Base-by-base conservation (phyloP, 768 basidiomycete species). In the Psilocybe sp. region DNA sequence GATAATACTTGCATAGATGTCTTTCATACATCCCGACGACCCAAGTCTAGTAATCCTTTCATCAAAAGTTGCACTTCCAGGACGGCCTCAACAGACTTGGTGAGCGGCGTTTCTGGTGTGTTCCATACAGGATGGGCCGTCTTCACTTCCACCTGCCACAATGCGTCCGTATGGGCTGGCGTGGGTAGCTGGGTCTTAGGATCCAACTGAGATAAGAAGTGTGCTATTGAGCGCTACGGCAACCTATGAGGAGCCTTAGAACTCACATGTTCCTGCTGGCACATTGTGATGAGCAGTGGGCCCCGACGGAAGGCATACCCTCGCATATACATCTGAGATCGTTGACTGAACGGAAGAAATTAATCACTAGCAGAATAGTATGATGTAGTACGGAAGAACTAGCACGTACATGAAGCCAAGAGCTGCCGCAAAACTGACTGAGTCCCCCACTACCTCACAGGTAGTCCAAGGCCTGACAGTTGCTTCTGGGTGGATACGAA, bases 91-190 rank as follows among this genome's bases (percentile, higher is more conserved):
- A 89, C 81, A 8, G 81, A 76, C 13, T 76, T 74, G 48, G 76
- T 80, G n/a, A 92, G 72, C 4, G 89, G 90, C 2, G 79, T 85
- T 52, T 86, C 84, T 62, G 85, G 88, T 0, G 84, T 87, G 50
- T 88, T 89, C 13, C 86, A 80, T 39, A 88, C 81, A 5, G 91
- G 91, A 2, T 76, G 73, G 2, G 89, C 87, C 1, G 90, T 90
- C 64, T 88, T 91, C 44, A 91, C 89, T 69, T 92, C 87, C 34
- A 93, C 89, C 63, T 92, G 86, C 90, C 90, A 93, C 5, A 89
- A 73, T 0, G 89, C 88, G 56, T 89, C 88, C 7, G 82, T 69
- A 48, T 88, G 86, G n/a, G 87, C 87, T 34, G 87, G 84, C 40
- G 84, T 84, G 0, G 87, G 84, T 55, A 84, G 80, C 46, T 84